Evolutionary conservation across 768 basidiomycete genomes (phyloP), one percentile per base, ranked within the genome.

Genomic region (Podaxis rugospora): DNA sequence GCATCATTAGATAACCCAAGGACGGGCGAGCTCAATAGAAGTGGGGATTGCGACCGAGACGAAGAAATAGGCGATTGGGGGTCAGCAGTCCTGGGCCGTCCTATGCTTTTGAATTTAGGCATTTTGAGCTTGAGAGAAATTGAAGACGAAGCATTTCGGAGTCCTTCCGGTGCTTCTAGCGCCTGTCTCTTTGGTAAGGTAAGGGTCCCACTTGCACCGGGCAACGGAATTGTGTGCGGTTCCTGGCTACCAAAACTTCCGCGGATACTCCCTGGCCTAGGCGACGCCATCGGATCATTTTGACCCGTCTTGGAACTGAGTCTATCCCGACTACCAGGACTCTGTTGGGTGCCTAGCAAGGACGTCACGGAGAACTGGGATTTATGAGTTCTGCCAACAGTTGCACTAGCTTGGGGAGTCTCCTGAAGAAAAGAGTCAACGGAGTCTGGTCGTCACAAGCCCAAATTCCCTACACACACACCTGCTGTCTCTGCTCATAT

Each of bases 111-210:
- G 16, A 53, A 37, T 18, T 35, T 53, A 37, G 59, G 59, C 5
- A 44, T 60, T 32, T 54, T 60, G 35, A 53, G 59, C 18, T 47
- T 54, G 28, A 60, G 59, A 3, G 59, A 54, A 37, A 52, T 52
- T 21, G 49, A 10, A 21, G 57, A 52, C 10, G 51, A 16, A 0
- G 57, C 28, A 9, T 39, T 52, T 18, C 51, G 51, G 37, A 46
- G 25, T 35, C 36, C 27, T n/a, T 27, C 25, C 16, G 6, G n/a
- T 1, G 51, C 23, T 32, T 60, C 32, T 18, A 40, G 18, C 11
- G 23, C 27, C 7, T 36, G 13, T 14, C 39, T 21, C 27, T 11
- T 51, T 28, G 21, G 9, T 23, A 1, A 23, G 18, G 32, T 6
- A 10, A 23, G 10, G 36, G 36, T 6, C 46, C 10, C 21, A 51